phyloP scores from a whole-genome alignment of 1,284 basidiomycete genomes.

The Pisolithus thermaeus region DNA sequence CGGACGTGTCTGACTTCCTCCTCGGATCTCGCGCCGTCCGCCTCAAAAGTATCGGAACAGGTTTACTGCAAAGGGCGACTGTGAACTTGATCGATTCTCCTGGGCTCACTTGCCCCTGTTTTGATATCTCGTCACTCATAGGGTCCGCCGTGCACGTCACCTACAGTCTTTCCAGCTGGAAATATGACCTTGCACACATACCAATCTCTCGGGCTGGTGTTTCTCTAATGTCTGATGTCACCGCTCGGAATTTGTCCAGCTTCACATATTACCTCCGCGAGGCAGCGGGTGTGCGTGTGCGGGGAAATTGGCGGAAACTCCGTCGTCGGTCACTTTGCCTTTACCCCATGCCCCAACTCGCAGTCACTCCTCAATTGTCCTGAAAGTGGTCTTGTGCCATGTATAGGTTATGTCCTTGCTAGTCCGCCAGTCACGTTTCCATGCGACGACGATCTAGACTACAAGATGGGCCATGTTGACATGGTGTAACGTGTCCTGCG shows the following conservation, averaged over 20 bases:
- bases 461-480: not conserved
- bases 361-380: not conserved
- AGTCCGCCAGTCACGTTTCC: not conserved
- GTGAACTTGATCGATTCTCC: no score
- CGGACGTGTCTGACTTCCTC: no score
- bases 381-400: not conserved
- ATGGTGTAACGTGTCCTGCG: not conserved
- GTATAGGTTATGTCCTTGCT: not conserved
- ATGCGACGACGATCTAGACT: not conserved
- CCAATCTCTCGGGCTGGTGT: no score
- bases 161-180: no score
- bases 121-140: no score
- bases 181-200: no score
- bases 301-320: not conserved
- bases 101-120: no score
- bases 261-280: not conserved
- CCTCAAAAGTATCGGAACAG: no score
- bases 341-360: constrained; percentile 26
- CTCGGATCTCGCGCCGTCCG: no score
- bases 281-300: not conserved
- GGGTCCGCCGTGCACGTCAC: no score
- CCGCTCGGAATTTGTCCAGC: not conserved
- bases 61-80: no score
- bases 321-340: not conserved
- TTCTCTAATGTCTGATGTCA: not conserved